These are phyloP conservation scores for Mallotus japonicus DNA, from an alignment of 441 rosid genomes.

Conservation along the genomic window DNA sequence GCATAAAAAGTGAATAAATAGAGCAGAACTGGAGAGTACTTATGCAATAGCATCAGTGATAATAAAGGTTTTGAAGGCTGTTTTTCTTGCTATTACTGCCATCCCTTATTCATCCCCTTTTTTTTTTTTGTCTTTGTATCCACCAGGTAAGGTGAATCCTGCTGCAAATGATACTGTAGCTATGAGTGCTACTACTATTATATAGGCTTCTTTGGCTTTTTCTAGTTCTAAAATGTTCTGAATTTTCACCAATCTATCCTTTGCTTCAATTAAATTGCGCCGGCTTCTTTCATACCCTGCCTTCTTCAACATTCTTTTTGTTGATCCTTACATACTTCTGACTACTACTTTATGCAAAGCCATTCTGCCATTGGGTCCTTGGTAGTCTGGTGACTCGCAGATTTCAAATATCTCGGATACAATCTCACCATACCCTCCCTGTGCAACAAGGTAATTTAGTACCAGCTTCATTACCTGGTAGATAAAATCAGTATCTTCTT, in stretches of 20 bases:
- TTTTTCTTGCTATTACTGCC: conserved; percentile 9
- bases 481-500: conserved; percentile 17
- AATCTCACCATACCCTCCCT: neutral
- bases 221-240: neutral
- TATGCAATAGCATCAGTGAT: conserved; percentile 15
- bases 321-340: neutral
- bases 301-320: neutral
- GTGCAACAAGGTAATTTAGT: conserved; percentile 9
- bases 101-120: neutral
- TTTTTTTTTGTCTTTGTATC: neutral
- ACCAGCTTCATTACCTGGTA: neutral
- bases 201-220: conserved; percentile 1
- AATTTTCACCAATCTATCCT: neutral
- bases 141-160: conserved; percentile 27
- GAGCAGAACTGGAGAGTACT: conserved; percentile 16
- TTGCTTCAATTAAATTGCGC: neutral
- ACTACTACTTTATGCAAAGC: conserved; percentile 28
- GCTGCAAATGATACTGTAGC: neutral
- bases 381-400: neutral
- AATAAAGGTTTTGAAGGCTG: conserved; percentile 20
- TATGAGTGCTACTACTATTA: conserved; percentile 22
- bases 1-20: conserved; percentile 9
- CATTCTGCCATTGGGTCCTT: conserved; percentile 28
- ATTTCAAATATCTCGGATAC: neutral
- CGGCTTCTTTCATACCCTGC: neutral